Conservation (phyloP, 441 rosid species). For the Breynia disticha region DNA sequence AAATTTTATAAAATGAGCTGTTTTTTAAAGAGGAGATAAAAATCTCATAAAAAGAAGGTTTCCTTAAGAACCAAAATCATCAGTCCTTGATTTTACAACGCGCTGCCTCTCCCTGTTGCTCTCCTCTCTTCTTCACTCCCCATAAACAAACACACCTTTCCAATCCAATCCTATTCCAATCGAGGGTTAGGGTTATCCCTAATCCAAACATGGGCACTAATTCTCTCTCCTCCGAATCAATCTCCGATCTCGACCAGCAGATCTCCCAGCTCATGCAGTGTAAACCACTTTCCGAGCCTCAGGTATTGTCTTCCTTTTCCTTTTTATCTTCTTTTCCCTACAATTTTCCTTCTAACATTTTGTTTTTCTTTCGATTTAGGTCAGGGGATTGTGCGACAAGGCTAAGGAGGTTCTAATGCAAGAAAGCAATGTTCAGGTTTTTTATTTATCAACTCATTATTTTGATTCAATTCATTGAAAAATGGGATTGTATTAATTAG, state of each 20-base stretch:
- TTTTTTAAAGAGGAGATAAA: no score
- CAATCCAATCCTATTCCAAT: not conserved
- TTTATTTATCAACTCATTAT: no score
- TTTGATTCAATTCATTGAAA: not conserved
- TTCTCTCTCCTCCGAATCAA: slow-evolving; percentile 39
- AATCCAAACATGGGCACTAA: slow-evolving; percentile 34
- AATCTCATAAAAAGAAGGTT: no score
- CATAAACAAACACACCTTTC: no score
- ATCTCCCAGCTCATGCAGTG: slow-evolving; percentile 67
- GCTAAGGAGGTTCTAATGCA: slow-evolving; percentile 70
- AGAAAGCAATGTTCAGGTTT: slow-evolving; percentile 71
- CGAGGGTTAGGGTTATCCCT: slow-evolving; percentile 16
- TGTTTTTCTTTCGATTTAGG: slow-evolving; percentile 25
- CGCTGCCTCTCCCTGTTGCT: no score
- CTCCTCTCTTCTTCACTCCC: no score
- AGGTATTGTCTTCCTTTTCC: slow-evolving; percentile 22
- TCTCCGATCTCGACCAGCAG: slow-evolving; percentile 50
- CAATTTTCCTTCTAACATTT: not conserved
- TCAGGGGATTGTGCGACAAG: slow-evolving; percentile 56
- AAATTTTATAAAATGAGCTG: no score
- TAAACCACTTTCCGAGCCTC: slow-evolving; percentile 57
- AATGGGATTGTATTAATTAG: no score
- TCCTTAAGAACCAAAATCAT: no score
- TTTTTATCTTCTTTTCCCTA: slow-evolving; percentile 1
- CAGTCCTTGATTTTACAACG: no score